Evolutionary conservation across 1,284 basidiomycete species (phyloP).

Genomic region (Vanrija pseudolonga): DNA sequence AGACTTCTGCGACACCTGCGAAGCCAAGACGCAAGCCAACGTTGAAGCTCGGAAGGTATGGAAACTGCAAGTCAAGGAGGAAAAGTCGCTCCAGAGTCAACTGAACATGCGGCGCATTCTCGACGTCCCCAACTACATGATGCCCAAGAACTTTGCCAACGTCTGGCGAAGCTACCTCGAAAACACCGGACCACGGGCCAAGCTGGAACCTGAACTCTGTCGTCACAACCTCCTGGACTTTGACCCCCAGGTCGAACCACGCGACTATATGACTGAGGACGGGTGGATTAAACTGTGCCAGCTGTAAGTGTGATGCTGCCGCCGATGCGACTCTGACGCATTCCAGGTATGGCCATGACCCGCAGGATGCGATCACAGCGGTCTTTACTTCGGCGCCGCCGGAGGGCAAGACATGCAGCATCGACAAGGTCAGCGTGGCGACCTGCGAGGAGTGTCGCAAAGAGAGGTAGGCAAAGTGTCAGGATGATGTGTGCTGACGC

Average conservation of each 20-base stretch:
- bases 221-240: conserved; percentile 36
- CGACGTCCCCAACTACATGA: conserved; percentile 20
- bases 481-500: not conserved
- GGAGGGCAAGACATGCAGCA: not conserved
- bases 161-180: conserved; percentile 23
- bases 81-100: conserved; percentile 4
- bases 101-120: conserved; percentile 12
- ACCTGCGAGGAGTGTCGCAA: conserved; percentile 13
- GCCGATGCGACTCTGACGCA: not conserved
- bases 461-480: not conserved
- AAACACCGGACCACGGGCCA: conserved; percentile 5
- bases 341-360: conserved; percentile 19
- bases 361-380: conserved; percentile 16
- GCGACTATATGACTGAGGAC: conserved; percentile 11
- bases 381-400: conserved; percentile 6
- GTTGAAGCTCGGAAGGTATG: not conserved
- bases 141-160: conserved; percentile 22
- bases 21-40: not conserved
- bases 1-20: conserved; percentile 19
- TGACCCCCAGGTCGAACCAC: conserved; percentile 28
- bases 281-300: conserved; percentile 27
- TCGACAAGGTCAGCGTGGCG: conserved; percentile 1
- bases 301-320: conserved; percentile 18
- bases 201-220: conserved; percentile 21
- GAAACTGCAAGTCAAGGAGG: conserved; percentile 2